A percentile compares a stretch with the other conserved stretches of the same genome.
Conservation (phyloP, 306 rosid species). For the apple (Malus domestica) region ASM211411v1 NC_041797.1:2743501-2744000, state of each 20-base stretch:
- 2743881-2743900: too few relatives aligned
- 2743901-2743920: too few relatives aligned
- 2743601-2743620: not conserved
- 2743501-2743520: not conserved
- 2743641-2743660: not conserved
- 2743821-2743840: too few relatives aligned
- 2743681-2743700: not conserved
- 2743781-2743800: not conserved
- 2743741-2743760: slow-evolving; percentile 43
- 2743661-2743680: not conserved
- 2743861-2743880: too few relatives aligned
- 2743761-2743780: slow-evolving; percentile 7
- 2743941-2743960: too few relatives aligned
- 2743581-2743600: not conserved
- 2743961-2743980: too few relatives aligned
- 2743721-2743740: slow-evolving; percentile 48
- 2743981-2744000: too few relatives aligned
- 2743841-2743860: too few relatives aligned
- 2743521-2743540: not conserved
- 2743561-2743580: not conserved
- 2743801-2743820: too few relatives aligned
- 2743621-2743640: not conserved
- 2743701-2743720: slow-evolving; percentile 3
- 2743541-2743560: not conserved
- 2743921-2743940: too few relatives aligned